Evolutionary conservation across 371 early-diverging fungal species (phyloP).

Genomic region (Blakeslea trispora): DNA sequence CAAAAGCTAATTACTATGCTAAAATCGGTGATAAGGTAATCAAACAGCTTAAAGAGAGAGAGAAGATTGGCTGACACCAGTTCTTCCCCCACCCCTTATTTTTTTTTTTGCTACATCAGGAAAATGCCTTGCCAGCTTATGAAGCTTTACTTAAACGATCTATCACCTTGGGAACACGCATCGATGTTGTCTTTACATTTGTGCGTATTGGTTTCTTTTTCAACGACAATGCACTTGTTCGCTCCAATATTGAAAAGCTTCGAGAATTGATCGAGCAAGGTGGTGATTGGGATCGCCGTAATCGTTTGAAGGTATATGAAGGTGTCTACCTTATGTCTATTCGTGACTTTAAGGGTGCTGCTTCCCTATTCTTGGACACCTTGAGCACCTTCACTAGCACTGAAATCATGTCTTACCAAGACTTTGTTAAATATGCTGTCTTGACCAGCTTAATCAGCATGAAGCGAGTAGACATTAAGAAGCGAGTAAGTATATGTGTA

Average conservation of each 20-base stretch:
- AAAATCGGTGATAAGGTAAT: slow-evolving; percentile 93
- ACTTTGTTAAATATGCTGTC: slow-evolving; percentile 95
- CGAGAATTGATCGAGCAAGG: slow-evolving; percentile 93
- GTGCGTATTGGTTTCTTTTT: slow-evolving; percentile 96
- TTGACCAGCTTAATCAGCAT: slow-evolving; percentile 89
- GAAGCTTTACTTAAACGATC: slow-evolving; percentile 82
- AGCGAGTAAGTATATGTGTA: slow-evolving; percentile 58
- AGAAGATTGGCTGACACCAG: too few species aligned
- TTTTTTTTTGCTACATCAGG: too few species aligned
- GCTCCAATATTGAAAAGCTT: slow-evolving; percentile 81
- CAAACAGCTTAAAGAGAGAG: too few species aligned
- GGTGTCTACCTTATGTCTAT: slow-evolving; percentile 92
- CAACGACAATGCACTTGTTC: slow-evolving; percentile 77
- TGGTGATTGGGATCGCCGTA: slow-evolving; percentile 99
- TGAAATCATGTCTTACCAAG: slow-evolving; percentile 97
- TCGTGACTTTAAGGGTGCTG: slow-evolving; percentile 95
- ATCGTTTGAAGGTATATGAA: slow-evolving; percentile 98
- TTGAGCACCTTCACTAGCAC: slow-evolving; percentile 97
- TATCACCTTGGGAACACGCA: slow-evolving; percentile 87
- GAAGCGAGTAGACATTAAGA: slow-evolving; percentile 91
- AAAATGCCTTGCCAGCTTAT: slow-evolving; percentile 84
- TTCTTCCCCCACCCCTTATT: too few species aligned
- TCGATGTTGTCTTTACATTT: slow-evolving; percentile 90
- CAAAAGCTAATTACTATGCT: slow-evolving; percentile 91
- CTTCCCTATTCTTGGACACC: slow-evolving; percentile 89